Evolutionary conservation across 768 basidiomycete genomes (phyloP).

Genomic region (Holtermannia corniformis): DNA sequence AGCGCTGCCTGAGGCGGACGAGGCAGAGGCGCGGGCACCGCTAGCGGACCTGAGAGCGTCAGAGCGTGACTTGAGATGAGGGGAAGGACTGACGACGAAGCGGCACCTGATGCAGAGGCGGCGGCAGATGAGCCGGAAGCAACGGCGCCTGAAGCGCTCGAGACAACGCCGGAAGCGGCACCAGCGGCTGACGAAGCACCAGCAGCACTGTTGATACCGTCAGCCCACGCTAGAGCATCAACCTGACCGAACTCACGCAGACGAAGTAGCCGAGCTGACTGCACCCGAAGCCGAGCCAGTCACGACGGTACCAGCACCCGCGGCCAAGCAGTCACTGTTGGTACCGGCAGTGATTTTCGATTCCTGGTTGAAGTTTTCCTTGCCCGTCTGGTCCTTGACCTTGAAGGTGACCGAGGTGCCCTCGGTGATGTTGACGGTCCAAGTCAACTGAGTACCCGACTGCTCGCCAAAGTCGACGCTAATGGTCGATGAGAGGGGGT

Average conservation of each 20-base stretch:
- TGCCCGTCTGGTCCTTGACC: slow-evolving; percentile 56
- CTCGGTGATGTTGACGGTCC: slow-evolving; percentile 29
- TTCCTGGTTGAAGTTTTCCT: slow-evolving; percentile 18
- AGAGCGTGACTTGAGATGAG: background rate
- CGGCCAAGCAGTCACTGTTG: slow-evolving; percentile 7
- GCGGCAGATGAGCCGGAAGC: slow-evolving; percentile 1
- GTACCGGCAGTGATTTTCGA: slow-evolving; percentile 10
- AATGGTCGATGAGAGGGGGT: background rate
- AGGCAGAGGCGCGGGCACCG: background rate
- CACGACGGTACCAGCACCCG: slow-evolving; percentile 11
- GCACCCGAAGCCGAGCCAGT: slow-evolving; percentile 8
- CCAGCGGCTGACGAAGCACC: slow-evolving; percentile 3
- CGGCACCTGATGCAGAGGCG: slow-evolving; percentile 5
- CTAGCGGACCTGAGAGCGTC: background rate
- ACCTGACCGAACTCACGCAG: no score
- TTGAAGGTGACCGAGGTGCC: slow-evolving; percentile 50
- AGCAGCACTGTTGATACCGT: slow-evolving; percentile 5
- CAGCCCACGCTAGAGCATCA: no score
- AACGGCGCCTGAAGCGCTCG: background rate
- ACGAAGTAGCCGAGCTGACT: background rate
- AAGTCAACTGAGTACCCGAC: slow-evolving; percentile 20
- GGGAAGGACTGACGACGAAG: background rate
- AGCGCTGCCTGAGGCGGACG: background rate
- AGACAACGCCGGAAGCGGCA: background rate
- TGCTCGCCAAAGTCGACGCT: slow-evolving; percentile 22